phyloP scores from a whole-genome alignment of 768 basidiomycete genomes.

The Tylopilus balloui region DNA sequence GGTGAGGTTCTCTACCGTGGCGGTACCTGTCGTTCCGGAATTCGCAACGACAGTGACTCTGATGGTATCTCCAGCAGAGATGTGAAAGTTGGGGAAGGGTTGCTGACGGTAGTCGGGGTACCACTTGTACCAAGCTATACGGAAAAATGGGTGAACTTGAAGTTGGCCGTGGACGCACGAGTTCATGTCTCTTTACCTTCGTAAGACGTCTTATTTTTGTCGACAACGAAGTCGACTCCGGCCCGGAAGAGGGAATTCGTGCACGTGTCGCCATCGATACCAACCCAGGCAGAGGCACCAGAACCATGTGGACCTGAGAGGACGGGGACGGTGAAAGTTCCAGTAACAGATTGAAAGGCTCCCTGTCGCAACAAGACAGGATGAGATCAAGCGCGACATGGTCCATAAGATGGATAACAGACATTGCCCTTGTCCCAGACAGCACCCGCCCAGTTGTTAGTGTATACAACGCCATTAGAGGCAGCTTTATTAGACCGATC shows the following conservation, averaged over 20 bases:
- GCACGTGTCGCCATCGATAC: not conserved
- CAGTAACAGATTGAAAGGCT: constrained; percentile 1
- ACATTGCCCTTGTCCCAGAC: not conserved
- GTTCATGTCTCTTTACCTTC: not conserved
- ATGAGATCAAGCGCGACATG: not conserved
- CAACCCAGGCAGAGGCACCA: not conserved
- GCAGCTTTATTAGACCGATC: not conserved
- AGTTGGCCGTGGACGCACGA: not conserved
- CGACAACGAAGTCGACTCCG: not conserved
- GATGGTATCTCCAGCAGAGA: not conserved
- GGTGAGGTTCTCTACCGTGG: not conserved
- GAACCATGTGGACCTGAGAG: not conserved
- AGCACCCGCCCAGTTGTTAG: not conserved
- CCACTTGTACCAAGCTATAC: not conserved
- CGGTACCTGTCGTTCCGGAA: not conserved
- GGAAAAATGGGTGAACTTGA: not conserved
- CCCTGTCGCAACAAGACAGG: not conserved
- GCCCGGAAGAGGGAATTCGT: not conserved
- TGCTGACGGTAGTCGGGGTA: not conserved
- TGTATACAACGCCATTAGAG: not conserved
- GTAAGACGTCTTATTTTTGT: not conserved
- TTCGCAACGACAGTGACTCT: not conserved
- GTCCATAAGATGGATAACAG: not conserved
- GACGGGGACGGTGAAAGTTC: constrained; percentile 2
- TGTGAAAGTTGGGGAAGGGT: not conserved